These are phyloP conservation scores for Arachis monticola DNA, from an alignment of 331 rosid species.

Conservation along the genomic window DNA sequence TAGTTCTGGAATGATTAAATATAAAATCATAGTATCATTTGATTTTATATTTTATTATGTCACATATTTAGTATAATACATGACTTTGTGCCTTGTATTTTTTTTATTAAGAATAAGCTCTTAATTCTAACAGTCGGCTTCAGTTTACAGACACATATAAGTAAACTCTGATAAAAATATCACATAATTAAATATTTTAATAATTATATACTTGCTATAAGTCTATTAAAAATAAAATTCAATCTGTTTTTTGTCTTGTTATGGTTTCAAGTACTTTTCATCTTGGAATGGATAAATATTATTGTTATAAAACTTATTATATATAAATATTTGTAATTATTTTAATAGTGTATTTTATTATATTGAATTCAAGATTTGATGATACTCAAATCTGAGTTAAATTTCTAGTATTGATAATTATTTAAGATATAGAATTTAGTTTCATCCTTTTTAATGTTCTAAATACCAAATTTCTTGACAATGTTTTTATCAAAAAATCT, in stretches of 20 bases:
- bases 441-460: neutral
- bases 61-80: no score
- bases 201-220: no score
- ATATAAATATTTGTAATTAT: neutral
- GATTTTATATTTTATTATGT: no score
- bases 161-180: neutral
- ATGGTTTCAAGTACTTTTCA: no score
- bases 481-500: no score
- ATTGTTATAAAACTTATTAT: no score
- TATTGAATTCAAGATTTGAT: neutral
- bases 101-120: neutral
- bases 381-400: neutral
- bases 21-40: no score
- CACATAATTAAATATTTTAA: neutral
- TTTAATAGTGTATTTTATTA: neutral
- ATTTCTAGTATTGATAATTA: neutral
- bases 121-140: neutral
- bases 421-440: neutral
- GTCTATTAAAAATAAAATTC: no score
- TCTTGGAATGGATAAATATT: neutral
- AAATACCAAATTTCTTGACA: neutral
- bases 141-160: neutral
- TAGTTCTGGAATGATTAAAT: no score
- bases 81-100: no score
- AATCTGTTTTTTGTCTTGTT: no score